Base-by-base conservation (phyloP, 257 asterid species). In the Vinca minor region DNA sequence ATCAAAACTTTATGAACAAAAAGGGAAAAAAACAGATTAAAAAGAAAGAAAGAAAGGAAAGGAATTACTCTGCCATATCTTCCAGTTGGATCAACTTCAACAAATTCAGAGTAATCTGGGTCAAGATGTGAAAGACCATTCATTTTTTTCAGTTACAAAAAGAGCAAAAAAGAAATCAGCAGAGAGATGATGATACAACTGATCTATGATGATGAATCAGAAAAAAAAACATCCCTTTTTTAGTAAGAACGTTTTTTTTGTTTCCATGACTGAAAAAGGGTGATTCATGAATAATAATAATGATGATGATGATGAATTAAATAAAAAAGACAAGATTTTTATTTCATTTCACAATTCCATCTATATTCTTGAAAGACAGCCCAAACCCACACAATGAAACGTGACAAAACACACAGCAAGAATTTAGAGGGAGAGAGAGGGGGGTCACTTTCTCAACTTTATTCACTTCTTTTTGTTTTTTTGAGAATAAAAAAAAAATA, bases 71-170 rank as follows among this genome's bases (percentile, higher is more conserved):
- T 80, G 67, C 85, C 82, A 71, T 80, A 80, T 80, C 85, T 80
- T 63, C 82, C 85, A 34, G 82, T 71, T 59, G 82, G 85, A 80
- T 80, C 85, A 65, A 80, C 81, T 74, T 80, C 85, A 66, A 77
- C 85, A 70, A 77, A 77, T 58, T 77, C 82, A 25, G 78, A 71
- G 60, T 48, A 45, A 64, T 80, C 80, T 45, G 80, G 47, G 56
- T 74, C 80, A 56, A 54, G 70, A 61, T 59, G 67, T 17, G 47
- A 39, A 44, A 76, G 64, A 69, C 80, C 79, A 80, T 69, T 77
- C 85, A 80, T 80, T 48, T 39, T n/a, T 59, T 28, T 7, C 42
- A 39, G 23, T 42, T 41, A 58, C 44, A 69, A 46, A 17, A 66
- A 64, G 60, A 36, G 60, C 63, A 56, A 68, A 67, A 64, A 34